phyloP scores from a whole-genome alignment of 2,329 filamentous ascomycete species.

The Macroventuria anomochaeta region DNA sequence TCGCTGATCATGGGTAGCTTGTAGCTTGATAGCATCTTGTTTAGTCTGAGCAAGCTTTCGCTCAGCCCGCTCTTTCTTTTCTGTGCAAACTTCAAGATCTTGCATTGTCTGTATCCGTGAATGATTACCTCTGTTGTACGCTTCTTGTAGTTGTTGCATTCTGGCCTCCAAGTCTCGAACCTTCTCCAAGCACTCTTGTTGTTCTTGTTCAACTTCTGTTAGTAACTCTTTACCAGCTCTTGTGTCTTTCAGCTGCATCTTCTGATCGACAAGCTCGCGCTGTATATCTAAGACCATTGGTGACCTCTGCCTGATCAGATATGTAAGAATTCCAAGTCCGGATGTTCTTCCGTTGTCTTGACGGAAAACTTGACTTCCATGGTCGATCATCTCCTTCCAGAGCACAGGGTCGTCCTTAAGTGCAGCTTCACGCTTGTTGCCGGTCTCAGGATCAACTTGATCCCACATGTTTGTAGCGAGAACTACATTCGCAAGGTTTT shows the following conservation, averaged over 20 bases:
- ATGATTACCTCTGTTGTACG: too few relatives aligned
- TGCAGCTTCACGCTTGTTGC: background rate
- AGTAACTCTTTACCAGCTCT: background rate
- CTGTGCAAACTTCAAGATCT: too few relatives aligned
- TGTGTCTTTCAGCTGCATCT: background rate
- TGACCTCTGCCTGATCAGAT: background rate
- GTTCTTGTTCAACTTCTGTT: background rate
- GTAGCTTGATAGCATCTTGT: background rate
- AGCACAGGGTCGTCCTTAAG: background rate
- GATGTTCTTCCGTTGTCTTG: background rate
- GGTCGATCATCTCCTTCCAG: background rate
- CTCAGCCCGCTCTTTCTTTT: background rate
- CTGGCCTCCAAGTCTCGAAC: background rate
- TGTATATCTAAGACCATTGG: background rate
- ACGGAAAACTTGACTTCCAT: background rate
- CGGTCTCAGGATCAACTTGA: background rate
- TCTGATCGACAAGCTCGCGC: background rate
- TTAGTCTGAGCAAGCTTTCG: background rate
- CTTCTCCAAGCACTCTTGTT: background rate
- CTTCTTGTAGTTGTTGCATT: background rate
- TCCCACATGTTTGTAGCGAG: conserved; percentile 55
- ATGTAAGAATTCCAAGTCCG: background rate
- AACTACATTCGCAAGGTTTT: conserved; percentile 51
- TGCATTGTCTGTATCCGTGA: too few relatives aligned
- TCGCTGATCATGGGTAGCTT: background rate